Evolutionary conservation across 306 rosid genomes (phyloP), one percentile per base, ranked within the genome.

Genomic region (Canavalia ensiformis): DNA sequence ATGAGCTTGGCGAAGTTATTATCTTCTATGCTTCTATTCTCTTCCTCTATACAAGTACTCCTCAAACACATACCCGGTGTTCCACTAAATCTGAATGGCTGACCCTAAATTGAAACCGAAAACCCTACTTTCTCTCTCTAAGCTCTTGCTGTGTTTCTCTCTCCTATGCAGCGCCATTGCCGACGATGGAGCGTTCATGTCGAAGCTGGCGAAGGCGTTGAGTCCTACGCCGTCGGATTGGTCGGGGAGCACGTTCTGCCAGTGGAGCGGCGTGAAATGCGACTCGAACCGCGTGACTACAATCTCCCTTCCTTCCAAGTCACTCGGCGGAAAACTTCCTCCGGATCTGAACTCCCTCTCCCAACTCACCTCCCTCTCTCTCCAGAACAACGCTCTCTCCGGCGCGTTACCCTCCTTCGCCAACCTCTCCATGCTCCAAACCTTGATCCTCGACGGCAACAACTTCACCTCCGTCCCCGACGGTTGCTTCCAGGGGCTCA

Each of bases 381-480:
- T 93, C 59, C 93, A 91, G 62, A 33, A 45, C 44, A 93, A 93
- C 86, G 37, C 83, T 4, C 79, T 93, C 56, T 3, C 58, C 1
- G 97, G 97, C 3, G 46, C 92, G 0, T 44, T 93, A 5, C 97
- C 97, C 3, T 82, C 93, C 18, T 44, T 93, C 3, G 89, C 94
- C 4, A 90, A 88, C 71, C 94, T 94, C 68, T 3, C 88, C 0
- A 8, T 1, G 0, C 98, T 94, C 65, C 39, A 82, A 63, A 9
- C 13, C 0, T 51, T 90, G 1, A 70, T 8, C 34, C 87, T 92
- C 0, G 90, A 83, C 81, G 6, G 5, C 52, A 94, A 94, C 76
- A 90, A 91, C 51, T 90, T 94, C 90, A 72, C 93, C 73, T 89
- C 94, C 51, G 35, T 91, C 0, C 83, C 92, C 0, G 0, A 68